Evolutionary conservation across 148 eudicot species (phyloP), one percentile per base, ranked within the genome.

Genomic region (Silene conica): DNA sequence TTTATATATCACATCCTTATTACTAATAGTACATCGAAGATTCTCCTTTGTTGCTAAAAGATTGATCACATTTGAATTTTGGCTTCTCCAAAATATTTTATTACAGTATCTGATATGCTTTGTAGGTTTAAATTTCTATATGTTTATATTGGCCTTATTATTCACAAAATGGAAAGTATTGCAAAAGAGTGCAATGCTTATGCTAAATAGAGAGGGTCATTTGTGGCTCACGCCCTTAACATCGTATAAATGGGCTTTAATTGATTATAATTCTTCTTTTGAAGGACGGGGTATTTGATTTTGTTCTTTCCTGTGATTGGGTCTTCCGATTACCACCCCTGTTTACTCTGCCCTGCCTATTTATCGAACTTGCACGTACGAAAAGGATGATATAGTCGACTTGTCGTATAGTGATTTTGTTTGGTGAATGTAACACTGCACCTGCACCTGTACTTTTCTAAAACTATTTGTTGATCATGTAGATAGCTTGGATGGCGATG

Each of bases 401-500:
- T 26, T 6, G 43, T 6, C 43, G 43, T 38, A 3, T 38, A 38
- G 43, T 38, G 43, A 1, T 38, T 5, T 6, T 38, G 16, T 60
- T 23, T 22, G 23, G 23, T 59, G 63, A 59, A 0, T n/a, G 69
- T 34, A 6, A 65, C 11, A 20, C 26, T 64, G 58, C 23, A 9
- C 16, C 26, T 64, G 58, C 23, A 9, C 16, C 13, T 0, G 15
- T 38, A 38, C 7, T 55, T 5, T 69, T 77, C 56, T 69, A 78
- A 31, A 26, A 31, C 67, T 71, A 13, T 31, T 73, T 74, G 69
- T 68, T 77, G 69, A 18, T 15, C 73, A 25, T 75, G 60, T 85
- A 94, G 98, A 89, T 84, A 84, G 85, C 76, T 85, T 89, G 82
- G 82, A 72, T 69, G 96, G 93, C 56, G 80, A 76, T 80, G 89